Evolutionary conservation across 345 rosid species (phyloP).

Genomic region (Citrus sp.): DNA sequence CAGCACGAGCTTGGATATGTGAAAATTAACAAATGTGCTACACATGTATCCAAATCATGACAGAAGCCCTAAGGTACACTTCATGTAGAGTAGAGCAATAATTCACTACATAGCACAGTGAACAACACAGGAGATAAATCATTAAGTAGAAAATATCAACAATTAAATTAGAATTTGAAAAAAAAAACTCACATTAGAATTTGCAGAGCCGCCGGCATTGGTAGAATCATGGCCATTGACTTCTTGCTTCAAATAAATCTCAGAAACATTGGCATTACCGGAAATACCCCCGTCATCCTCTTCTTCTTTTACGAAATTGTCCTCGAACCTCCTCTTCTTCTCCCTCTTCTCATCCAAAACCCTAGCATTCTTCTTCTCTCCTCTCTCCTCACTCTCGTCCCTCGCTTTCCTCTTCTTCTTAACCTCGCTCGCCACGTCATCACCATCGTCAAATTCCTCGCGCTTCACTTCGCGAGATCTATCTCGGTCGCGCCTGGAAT

Average conservation of each 20-base stretch:
- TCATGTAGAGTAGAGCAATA: no score
- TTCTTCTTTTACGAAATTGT: conserved; percentile 27
- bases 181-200: conserved; percentile 48
- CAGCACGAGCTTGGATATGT: not conserved
- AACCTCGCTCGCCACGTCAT: conserved; percentile 37
- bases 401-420: conserved; percentile 39
- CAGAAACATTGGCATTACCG: conserved; percentile 20
- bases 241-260: conserved; percentile 29
- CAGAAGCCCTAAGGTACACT: no score
- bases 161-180: not conserved
- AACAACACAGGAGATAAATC: no score
- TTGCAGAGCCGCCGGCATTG: conserved; percentile 21
- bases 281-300: conserved; percentile 7
- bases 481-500: conserved; percentile 21
- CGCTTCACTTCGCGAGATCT: conserved; percentile 34
- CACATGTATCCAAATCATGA: no score
- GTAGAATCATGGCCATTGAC: conserved; percentile 24
- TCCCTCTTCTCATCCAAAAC: conserved; percentile 37
- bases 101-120: no score
- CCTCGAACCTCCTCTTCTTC: conserved; percentile 55
- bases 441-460: conserved; percentile 22
- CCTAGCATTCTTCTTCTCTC: conserved; percentile 44
- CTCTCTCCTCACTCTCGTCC: conserved; percentile 35
- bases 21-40: not conserved
- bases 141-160: not conserved